Conservation (phyloP, 257 asterid species). For the Striga asiatica region DNA sequence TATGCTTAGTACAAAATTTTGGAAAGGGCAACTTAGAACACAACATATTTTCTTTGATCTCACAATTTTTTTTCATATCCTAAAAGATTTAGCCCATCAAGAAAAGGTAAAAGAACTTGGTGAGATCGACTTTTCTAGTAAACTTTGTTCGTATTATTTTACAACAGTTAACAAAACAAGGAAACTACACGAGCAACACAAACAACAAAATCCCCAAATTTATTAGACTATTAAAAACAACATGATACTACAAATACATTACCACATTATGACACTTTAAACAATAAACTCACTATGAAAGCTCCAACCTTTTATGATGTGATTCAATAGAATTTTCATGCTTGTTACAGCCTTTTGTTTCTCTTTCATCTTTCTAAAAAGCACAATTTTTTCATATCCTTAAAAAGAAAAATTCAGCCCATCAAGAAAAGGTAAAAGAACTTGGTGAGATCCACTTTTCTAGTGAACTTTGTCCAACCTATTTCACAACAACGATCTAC, state of each 20-base stretch:
- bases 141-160: not conserved
- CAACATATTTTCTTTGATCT: not conserved
- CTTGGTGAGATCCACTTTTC: conserved; percentile 12
- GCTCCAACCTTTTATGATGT: not conserved
- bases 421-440: conserved; percentile 7
- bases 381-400: not conserved
- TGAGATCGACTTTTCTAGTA: conserved; percentile 16
- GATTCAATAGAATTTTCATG: not conserved
- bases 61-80: not conserved
- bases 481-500: not conserved
- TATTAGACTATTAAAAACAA: not conserved
- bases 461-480: conserved; percentile 1
- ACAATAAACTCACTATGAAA: not conserved
- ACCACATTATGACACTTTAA: not conserved
- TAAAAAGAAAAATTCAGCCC: not conserved
- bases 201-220: too few species aligned
- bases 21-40: too few species aligned
- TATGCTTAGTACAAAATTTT: not conserved
- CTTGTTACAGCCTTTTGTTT: not conserved
- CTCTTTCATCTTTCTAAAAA: not conserved
- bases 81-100: not conserved
- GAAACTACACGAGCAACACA: too few species aligned
- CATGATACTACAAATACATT: too few species aligned
- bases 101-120: conserved; percentile 8
- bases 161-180: not conserved